These are phyloP conservation scores for Sugiyamaella valdiviana DNA, from an alignment of 805 yeast species.

Conservation along the genomic window DNA sequence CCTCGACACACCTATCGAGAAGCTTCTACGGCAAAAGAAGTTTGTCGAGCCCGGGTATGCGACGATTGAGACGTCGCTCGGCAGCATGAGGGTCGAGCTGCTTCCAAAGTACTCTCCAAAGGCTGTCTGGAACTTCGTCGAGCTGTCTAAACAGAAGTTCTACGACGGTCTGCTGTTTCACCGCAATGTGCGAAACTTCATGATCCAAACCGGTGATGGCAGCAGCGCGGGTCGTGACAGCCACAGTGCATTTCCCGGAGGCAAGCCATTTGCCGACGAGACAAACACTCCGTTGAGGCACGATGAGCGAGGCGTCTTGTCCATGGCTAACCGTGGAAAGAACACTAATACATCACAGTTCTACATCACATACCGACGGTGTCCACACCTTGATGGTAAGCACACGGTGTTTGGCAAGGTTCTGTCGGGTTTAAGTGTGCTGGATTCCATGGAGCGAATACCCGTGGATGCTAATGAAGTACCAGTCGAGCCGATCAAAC, in stretches of 20 bases:
- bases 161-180: constrained; percentile 29
- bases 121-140: constrained; percentile 27
- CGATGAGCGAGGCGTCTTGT: constrained; percentile 69
- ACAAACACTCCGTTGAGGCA: constrained; percentile 46
- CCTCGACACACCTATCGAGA: constrained; percentile 23
- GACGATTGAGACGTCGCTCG: constrained; percentile 25
- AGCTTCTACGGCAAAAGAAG: constrained; percentile 24
- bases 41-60: constrained; percentile 27
- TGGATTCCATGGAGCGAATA: constrained; percentile 53
- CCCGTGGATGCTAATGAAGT: constrained; percentile 38
- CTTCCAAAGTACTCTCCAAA: constrained; percentile 24
- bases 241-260: constrained; percentile 55
- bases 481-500: constrained; percentile 42
- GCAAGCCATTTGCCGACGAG: constrained; percentile 30
- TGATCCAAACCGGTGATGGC: constrained; percentile 35
- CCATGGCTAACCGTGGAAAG: constrained; percentile 93
- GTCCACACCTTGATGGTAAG: constrained; percentile 69
- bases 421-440: constrained; percentile 33
- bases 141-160: constrained; percentile 29
- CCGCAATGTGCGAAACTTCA: constrained; percentile 30
- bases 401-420: constrained; percentile 77
- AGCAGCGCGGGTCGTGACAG: constrained; percentile 33
- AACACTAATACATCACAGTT: constrained; percentile 90
- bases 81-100: constrained; percentile 23
- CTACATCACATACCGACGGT: constrained; percentile 60